Evolutionary conservation across 192 early-diverging fungal species (phyloP).

Genomic region (Piromyces finnis): DNA sequence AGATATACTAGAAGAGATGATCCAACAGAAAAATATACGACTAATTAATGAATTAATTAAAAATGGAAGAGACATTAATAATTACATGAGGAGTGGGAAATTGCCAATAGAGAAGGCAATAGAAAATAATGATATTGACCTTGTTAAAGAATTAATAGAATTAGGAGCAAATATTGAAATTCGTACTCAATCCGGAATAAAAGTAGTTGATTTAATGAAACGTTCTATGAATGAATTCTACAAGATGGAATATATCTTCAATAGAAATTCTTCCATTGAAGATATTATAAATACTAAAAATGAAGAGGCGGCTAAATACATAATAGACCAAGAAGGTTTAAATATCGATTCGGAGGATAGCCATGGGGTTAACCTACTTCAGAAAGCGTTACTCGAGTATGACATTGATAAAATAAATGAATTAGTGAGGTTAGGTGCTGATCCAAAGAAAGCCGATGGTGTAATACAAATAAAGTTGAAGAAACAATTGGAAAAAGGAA

Average conservation of each 20-base stretch:
- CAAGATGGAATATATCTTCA: background rate
- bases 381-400: background rate
- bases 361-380: background rate
- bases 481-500: background rate
- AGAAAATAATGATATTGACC: background rate
- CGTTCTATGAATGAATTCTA: background rate
- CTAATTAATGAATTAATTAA: background rate
- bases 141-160: background rate
- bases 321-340: background rate
- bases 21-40: background rate
- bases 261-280: background rate
- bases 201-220: background rate
- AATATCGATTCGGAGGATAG: background rate
- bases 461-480: background rate
- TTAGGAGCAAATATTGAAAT: background rate
- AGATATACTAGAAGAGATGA: background rate
- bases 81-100: background rate
- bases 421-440: background rate
- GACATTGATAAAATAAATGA: background rate
- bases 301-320: background rate
- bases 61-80: background rate
- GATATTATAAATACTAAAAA: background rate
- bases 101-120: background rate
- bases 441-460: background rate
- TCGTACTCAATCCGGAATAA: background rate